Percentiles rank a stretch among this genome's conserved stretches.
Evolutionary conservation across 257 asterid genomes (phyloP).

Genomic region (Gardenia jasminoides): DNA sequence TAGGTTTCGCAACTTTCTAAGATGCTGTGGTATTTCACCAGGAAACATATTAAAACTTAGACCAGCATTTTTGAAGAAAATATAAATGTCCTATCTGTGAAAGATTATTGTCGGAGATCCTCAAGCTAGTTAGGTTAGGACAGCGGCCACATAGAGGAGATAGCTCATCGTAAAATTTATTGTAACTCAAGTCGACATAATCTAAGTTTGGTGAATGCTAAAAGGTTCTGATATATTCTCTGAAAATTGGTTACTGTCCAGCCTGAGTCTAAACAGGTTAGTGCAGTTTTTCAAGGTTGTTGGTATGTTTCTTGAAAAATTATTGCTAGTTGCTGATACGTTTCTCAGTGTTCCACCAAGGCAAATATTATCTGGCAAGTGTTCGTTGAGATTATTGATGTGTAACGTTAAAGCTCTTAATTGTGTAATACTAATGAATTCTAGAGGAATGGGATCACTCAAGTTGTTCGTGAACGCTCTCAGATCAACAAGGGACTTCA

Average conservation of each 20-base stretch:
- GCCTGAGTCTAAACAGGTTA: constrained; percentile 27
- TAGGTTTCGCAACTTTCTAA: too few species aligned
- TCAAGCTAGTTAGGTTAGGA: constrained; percentile 23
- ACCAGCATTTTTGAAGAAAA: too few species aligned
- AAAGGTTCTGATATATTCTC: constrained; percentile 32
- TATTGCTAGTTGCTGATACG: constrained; percentile 23
- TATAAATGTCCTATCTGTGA: too few species aligned
- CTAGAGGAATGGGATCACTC: neutral
- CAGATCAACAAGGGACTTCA: neutral
- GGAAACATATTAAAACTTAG: too few species aligned
- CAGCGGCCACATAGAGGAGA: constrained; percentile 32
- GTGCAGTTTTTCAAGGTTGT: constrained; percentile 36
- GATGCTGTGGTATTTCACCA: too few species aligned
- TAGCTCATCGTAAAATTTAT: constrained; percentile 32
- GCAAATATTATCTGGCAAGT: constrained; percentile 32
- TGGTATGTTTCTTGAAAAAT: constrained; percentile 23
- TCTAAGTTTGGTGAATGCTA: constrained; percentile 27
- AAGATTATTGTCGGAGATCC: constrained; percentile 31
- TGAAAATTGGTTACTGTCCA: constrained; percentile 29
- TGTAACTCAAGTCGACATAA: constrained; percentile 33
- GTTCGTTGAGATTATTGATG: constrained; percentile 25
- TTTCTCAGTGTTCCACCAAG: constrained; percentile 22
- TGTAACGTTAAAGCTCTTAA: constrained; percentile 4
- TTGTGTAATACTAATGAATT: neutral
- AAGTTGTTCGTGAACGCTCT: neutral